These are phyloP conservation scores for Melaleuca alternifolia DNA, from an alignment of 345 rosid genomes.

Conservation along the genomic window DNA sequence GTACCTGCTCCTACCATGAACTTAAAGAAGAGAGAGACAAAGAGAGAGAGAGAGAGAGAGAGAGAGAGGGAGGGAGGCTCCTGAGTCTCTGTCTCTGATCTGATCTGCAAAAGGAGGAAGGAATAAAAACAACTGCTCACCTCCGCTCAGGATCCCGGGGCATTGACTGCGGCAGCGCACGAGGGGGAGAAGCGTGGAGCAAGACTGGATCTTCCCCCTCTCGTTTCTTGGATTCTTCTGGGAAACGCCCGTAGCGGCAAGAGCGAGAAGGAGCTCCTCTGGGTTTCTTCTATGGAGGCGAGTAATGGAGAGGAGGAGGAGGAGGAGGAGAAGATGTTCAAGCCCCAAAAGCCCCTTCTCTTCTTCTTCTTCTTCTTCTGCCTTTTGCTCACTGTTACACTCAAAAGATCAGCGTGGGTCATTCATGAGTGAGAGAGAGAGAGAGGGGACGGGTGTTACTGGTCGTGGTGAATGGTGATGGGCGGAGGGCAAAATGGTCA, in stretches of 20 bases:
- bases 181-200: no score
- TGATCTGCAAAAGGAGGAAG: neutral
- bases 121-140: neutral
- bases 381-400: slow-evolving; percentile 13
- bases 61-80: neutral
- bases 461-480: neutral
- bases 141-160: neutral
- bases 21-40: neutral
- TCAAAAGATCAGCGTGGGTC: slow-evolving; percentile 5
- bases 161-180: neutral
- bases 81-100: neutral
- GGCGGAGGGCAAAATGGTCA: neutral
- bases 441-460: neutral
- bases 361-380: neutral
- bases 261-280: no score
- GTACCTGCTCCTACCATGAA: neutral
- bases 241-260: neutral
- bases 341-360: neutral
- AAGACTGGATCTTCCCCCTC: neutral
- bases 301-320: neutral
- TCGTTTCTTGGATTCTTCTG: neutral
- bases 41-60: neutral
- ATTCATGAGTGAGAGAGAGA: slow-evolving; percentile 1
- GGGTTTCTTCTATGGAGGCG: neutral
- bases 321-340: neutral